These are phyloP conservation scores for Candida oleophila DNA, from an alignment of 805 yeast genomes.

Conservation along the genomic window DNA sequence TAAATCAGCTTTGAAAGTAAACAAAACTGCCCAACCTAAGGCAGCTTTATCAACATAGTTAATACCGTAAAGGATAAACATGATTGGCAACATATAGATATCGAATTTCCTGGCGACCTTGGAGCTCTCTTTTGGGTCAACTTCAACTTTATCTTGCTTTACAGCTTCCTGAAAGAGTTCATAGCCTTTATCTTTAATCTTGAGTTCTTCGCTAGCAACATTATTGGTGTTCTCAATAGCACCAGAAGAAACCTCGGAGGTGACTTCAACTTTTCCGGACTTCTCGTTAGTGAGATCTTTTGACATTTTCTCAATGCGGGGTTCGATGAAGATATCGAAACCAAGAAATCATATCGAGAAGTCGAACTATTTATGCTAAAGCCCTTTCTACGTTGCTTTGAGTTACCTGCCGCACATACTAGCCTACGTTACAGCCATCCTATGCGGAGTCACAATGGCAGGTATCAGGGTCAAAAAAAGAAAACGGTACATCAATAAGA, in stretches of 20 bases:
- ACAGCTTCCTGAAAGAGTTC: not conserved
- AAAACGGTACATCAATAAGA: not conserved
- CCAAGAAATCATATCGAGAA: not conserved
- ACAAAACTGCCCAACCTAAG: conserved; percentile 25
- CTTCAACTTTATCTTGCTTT: conserved; percentile 10
- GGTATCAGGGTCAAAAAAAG: not conserved
- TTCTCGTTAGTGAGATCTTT: not conserved
- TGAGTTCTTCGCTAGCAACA: not conserved
- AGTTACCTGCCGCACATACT: not conserved
- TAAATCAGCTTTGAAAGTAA: conserved; percentile 10
- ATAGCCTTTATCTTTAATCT: not conserved
- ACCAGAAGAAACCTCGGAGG: not conserved
- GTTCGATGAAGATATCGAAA: not conserved
- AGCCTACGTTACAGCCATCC: not conserved
- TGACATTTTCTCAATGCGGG: not conserved
- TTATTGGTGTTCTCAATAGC: not conserved
- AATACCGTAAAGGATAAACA: conserved; percentile 23
- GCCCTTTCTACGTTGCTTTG: not conserved
- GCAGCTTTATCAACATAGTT: conserved; percentile 30
- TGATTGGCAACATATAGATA: conserved; percentile 17
- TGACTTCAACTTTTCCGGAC: not conserved
- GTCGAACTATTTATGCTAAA: not conserved
- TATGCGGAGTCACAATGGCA: not conserved
- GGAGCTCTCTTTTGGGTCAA: conserved; percentile 6
- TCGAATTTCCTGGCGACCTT: conserved; percentile 10